Evolutionary conservation across 139 green algal genomes (phyloP), one percentile per base, ranked within the genome.

Genomic region (Chlorella sp.): DNA sequence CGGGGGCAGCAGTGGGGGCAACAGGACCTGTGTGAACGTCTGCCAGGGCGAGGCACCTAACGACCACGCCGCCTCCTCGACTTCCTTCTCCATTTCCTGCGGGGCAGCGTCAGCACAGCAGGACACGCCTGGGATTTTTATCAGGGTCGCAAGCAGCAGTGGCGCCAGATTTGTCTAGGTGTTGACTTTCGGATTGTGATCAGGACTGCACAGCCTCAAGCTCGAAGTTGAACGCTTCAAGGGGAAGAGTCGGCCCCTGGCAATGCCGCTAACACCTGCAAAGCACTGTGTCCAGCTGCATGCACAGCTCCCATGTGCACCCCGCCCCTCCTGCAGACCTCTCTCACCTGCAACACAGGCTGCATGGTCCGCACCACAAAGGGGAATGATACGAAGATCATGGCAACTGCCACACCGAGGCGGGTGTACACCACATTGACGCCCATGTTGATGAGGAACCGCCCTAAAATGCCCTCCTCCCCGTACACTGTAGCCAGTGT

Each of bases 381-480:
- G 1, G 87, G 87, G 67, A 92, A 92, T 1, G 87, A 92, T 32
- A 92, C 87, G 83, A 92, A 92, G 71, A 89, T 79, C 87, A 92
- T 92, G 27, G 87, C 87, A 27, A 90, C 63, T 14, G 77, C 70
- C 42, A 92, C 80, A 23, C 83, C 86, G 69, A 87, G 74, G 1
- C 82, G 69, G 10, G 81, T 89, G 77, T 84, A 91, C n/a, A 89
- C 74, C 36, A 72, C 67, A 22, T 42, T 27, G 2, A 72, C 2
- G 42, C 67, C 67, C 5, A 64, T 29, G 20, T 24, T 49, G 42
- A 65, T 49, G 27, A 72, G 36, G 6, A 72, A 72, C 17, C 30
- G 67, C 3, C 67, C 67, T 4, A 72, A 27, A 24, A 72, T 10
- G 10, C 42, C 10, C 10, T 24, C 42, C 42, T 17, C 74, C 27